Evolutionary conservation across 2,329 filamentous ascomycete species (phyloP).

Genomic region (Harringtonia aguacate): DNA sequence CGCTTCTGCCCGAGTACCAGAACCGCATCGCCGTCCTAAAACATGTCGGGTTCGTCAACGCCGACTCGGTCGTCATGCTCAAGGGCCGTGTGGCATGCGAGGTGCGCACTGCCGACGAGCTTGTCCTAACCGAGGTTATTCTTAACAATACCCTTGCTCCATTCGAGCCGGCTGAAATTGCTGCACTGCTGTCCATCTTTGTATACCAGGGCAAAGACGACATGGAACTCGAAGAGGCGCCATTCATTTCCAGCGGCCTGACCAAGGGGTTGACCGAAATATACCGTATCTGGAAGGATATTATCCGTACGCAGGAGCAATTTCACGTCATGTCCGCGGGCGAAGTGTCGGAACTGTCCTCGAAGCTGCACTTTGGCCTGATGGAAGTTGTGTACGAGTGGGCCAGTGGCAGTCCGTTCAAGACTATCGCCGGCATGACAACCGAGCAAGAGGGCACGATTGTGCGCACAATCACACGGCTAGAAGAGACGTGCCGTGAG

Average conservation of each 20-base stretch:
- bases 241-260: constrained; percentile 70
- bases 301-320: constrained; percentile 79
- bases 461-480: constrained; percentile 81
- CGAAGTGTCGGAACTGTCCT: constrained; percentile 86
- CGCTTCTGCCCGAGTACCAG: constrained; percentile 91
- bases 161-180: constrained; percentile 93
- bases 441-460: constrained; percentile 97
- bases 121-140: constrained; percentile 91
- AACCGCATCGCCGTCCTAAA: constrained; percentile 87
- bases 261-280: constrained; percentile 79
- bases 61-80: constrained; percentile 75
- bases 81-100: constrained; percentile 99
- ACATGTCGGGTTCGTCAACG: constrained; percentile 86
- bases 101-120: constrained; percentile 91
- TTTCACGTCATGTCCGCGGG: constrained; percentile 86
- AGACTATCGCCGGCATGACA: constrained; percentile 90
- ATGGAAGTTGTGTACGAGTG: constrained; percentile 98
- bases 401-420: constrained; percentile 96
- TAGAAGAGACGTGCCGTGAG: constrained; percentile 94
- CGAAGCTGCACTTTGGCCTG: constrained; percentile 77
- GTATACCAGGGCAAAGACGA: constrained; percentile 84
- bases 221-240: constrained; percentile 55
- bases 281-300: constrained; percentile 80
- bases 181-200: constrained; percentile 84
- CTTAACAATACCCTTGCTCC: constrained; percentile 93